A percentile compares a stretch with the other conserved stretches of the same genome.
These are phyloP conservation scores for Tricholomella constricta DNA, from an alignment of 768 basidiomycete species.

Conservation along the genomic window DNA sequence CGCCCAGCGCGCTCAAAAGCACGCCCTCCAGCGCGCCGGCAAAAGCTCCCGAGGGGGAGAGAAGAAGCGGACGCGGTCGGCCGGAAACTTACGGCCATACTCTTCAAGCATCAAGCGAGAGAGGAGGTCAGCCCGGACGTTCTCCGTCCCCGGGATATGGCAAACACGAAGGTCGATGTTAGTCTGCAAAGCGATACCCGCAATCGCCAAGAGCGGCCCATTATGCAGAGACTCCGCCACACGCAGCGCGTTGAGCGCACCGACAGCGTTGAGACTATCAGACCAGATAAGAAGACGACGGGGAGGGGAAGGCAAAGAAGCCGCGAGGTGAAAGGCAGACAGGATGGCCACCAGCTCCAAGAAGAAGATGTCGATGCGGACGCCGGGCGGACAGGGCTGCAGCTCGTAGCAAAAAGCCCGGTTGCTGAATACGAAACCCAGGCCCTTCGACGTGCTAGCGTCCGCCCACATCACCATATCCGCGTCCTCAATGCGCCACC, in stretches of 20 bases:
- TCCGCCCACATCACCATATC: conserved; percentile 26
- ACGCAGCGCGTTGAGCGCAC: conserved; percentile 12
- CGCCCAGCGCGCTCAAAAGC: conserved; percentile 21
- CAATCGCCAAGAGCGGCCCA: neutral
- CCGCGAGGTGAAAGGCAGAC: conserved; percentile 6
- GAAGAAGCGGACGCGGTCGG: conserved; percentile 18
- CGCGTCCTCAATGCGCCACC: conserved; percentile 18
- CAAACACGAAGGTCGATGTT: conserved; percentile 17
- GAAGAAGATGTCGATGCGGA: conserved; percentile 24
- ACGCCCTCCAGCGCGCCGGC: conserved; percentile 20
- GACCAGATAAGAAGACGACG: conserved; percentile 14
- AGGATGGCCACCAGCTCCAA: conserved; percentile 7
- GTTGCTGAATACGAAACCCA: conserved; percentile 13
- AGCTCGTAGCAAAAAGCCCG: conserved; percentile 19
- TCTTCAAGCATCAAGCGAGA: conserved; percentile 19
- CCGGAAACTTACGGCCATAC: conserved; percentile 13
- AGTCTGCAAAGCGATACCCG: conserved; percentile 11
- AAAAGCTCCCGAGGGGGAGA: conserved; percentile 19
- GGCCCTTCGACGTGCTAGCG: conserved; percentile 13
- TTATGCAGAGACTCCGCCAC: conserved; percentile 6
- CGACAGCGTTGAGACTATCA: conserved; percentile 20
- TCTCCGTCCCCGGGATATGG: conserved; percentile 18
- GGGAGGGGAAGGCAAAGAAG: conserved; percentile 9
- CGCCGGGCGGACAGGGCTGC: neutral
- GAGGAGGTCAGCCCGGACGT: conserved; percentile 17